These are phyloP conservation scores for Tricholoma hemisulphureum DNA, from an alignment of 768 basidiomycete species.

Conservation along the genomic window DNA sequence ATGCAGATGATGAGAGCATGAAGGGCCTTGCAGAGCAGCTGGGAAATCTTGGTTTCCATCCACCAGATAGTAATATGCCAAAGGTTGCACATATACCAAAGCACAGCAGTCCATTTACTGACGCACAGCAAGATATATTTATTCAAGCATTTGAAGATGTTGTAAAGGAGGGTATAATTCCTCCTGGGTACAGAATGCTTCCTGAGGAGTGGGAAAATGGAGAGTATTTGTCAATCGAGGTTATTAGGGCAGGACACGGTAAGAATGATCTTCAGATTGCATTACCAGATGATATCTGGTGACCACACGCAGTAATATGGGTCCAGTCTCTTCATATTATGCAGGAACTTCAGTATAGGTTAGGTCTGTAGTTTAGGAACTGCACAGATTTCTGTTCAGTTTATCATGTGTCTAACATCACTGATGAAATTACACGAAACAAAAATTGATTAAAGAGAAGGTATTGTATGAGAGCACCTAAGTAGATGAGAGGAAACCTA, in stretches of 20 bases:
- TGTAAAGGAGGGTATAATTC: slow-evolving; percentile 2
- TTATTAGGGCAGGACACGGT: slow-evolving; percentile 9
- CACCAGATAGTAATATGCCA: not conserved
- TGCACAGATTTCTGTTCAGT: no score
- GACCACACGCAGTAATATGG: not conserved
- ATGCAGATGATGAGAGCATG: no score
- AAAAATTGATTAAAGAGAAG: not conserved
- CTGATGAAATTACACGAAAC: not conserved
- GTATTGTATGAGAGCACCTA: no score
- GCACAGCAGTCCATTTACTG: slow-evolving; percentile 8
- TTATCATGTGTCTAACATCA: no score
- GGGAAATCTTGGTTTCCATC: not conserved
- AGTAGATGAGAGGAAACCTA: no score
- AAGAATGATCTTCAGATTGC: slow-evolving; percentile 3
- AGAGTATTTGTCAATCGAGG: slow-evolving; percentile 9
- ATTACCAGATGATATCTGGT: not conserved
- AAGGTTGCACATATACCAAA: slow-evolving; percentile 30
- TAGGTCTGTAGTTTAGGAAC: not conserved
- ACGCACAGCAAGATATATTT: not conserved
- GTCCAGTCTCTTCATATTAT: not conserved
- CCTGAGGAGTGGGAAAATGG: slow-evolving; percentile 16
- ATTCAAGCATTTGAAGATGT: slow-evolving; percentile 2
- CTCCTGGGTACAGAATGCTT: slow-evolving; percentile 10
- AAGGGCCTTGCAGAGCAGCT: not conserved
- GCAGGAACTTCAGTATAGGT: not conserved